These are phyloP conservation scores for Scheffersomyces lignicola DNA, from an alignment of 1,139 yeast genomes.

Conservation along the genomic window DNA sequence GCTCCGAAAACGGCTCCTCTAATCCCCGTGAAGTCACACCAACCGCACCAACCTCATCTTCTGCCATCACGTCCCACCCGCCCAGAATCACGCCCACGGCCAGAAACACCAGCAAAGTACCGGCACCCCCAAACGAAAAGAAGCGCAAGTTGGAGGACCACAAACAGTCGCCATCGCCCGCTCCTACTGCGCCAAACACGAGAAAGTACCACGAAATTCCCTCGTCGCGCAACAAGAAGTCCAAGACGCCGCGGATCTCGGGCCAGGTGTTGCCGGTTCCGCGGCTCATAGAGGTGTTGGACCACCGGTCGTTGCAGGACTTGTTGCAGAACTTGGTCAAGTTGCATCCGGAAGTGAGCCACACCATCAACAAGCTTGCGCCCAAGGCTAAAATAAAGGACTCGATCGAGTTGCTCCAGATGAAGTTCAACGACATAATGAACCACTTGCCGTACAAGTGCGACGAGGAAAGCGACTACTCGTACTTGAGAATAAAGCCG, in stretches of 20 bases:
- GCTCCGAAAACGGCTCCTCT: too few species aligned
- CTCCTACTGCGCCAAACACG: constrained; percentile 5
- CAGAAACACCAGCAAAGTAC: constrained; percentile 15
- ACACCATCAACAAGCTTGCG: constrained; percentile 51
- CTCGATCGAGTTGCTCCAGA: constrained; percentile 50
- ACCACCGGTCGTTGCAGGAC: constrained; percentile 52
- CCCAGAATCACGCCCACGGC: constrained; percentile 8
- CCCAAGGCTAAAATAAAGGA: constrained; percentile 59
- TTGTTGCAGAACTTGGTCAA: constrained; percentile 54
- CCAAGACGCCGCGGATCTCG: constrained; percentile 41
- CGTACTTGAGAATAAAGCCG: constrained; percentile 75
- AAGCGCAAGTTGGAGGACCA: constrained; percentile 16
- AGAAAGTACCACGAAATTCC: constrained; percentile 6
- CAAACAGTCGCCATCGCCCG: constrained; percentile 8
- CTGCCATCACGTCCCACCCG: constrained; percentile 5
- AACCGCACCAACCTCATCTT: constrained; percentile 2
- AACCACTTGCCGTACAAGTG: constrained; percentile 72
- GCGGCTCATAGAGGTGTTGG: constrained; percentile 68
- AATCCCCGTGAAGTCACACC: neutral
- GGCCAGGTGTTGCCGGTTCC: constrained; percentile 58
- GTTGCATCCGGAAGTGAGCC: constrained; percentile 61
- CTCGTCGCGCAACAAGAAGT: constrained; percentile 23
- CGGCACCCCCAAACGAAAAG: constrained; percentile 3
- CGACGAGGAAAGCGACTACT: constrained; percentile 74
- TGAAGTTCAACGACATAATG: constrained; percentile 47